Conservation (phyloP, 345 rosid species). For the Corymbia maculata region DNA sequence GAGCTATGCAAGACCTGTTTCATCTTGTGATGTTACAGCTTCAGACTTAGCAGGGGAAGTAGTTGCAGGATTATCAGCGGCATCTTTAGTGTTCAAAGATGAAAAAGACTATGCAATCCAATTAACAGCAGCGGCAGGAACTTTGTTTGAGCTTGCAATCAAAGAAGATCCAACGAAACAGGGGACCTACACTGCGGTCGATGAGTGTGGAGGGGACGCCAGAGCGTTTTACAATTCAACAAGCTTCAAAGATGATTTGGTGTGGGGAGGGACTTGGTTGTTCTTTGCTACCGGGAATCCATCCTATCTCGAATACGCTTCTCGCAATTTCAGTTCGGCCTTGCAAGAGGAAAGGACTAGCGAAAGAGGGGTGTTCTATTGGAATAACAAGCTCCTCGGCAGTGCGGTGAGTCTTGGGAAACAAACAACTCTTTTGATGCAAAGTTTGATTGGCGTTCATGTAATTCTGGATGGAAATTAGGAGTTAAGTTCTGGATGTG, state of each 20-base stretch:
- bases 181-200: conserved; percentile 16
- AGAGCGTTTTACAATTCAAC: conserved; percentile 36
- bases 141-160: conserved; percentile 16
- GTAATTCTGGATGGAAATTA: background rate
- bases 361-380: conserved; percentile 36
- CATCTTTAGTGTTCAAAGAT: conserved; percentile 46
- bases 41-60: conserved; percentile 53
- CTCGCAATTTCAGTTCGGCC: conserved; percentile 22
- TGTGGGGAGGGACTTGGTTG: conserved; percentile 61
- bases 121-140: conserved; percentile 19
- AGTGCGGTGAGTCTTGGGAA: conserved; percentile 20
- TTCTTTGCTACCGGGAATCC: conserved; percentile 46
- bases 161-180: conserved; percentile 8
- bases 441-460: background rate
- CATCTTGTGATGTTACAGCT: conserved; percentile 24
- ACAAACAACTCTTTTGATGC: background rate
- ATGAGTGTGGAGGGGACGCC: conserved; percentile 38
- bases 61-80: conserved; percentile 43
- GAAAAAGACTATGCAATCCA: conserved; percentile 11
- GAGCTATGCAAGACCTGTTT: conserved; percentile 34
- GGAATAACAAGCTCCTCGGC: conserved; percentile 56
- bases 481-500: background rate
- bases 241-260: conserved; percentile 38
- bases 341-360: conserved; percentile 14
- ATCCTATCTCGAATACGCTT: conserved; percentile 35